phyloP scores from a whole-genome alignment of 2,329 filamentous ascomycete genomes.

The Penicillium brevicompactum region DNA sequence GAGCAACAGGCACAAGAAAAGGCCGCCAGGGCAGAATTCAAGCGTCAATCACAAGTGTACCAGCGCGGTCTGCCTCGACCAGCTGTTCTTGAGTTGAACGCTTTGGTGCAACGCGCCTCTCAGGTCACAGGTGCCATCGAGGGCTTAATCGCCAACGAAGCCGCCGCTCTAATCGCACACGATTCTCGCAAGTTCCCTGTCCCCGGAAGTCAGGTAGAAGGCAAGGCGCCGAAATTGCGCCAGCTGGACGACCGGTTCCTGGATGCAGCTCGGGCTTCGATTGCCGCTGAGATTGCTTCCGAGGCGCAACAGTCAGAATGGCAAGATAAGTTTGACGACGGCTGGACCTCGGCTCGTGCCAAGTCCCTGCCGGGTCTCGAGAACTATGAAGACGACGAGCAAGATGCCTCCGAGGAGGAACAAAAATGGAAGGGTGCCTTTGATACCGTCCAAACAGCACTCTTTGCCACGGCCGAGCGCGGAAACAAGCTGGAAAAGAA shows the following conservation, averaged over 20 bases:
- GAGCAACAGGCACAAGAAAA: constrained; percentile 65
- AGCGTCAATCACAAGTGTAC: constrained; percentile 86
- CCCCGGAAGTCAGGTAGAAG: constrained; percentile 66
- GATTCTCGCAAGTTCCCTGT: constrained; percentile 77
- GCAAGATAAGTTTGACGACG: constrained; percentile 52
- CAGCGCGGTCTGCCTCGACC: constrained; percentile 82
- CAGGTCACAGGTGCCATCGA: constrained; percentile 65
- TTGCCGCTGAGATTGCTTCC: constrained; percentile 67
- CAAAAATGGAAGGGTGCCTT: constrained; percentile 70
- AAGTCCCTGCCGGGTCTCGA: constrained; percentile 71
- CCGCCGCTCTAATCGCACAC: constrained; percentile 75
- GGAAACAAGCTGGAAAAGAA: constrained; percentile 93
- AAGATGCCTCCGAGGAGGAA: constrained; percentile 61
- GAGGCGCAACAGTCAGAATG: constrained; percentile 49
- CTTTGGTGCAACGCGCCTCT: constrained; percentile 66
- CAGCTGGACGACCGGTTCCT: constrained; percentile 71
- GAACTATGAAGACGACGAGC: constrained; percentile 75
- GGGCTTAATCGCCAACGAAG: constrained; percentile 73
- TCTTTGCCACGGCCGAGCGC: constrained; percentile 73
- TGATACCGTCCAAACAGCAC: constrained; percentile 71
- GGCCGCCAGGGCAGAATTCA: constrained; percentile 69
- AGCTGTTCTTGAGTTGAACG: constrained; percentile 68
- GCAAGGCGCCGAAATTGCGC: constrained; percentile 61
- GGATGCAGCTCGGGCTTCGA: constrained; percentile 72
- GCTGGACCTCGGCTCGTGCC: constrained; percentile 55